Evolutionary conservation across 1,284 basidiomycete genomes (phyloP).

Genomic region (Apiotrichum brassicae): DNA sequence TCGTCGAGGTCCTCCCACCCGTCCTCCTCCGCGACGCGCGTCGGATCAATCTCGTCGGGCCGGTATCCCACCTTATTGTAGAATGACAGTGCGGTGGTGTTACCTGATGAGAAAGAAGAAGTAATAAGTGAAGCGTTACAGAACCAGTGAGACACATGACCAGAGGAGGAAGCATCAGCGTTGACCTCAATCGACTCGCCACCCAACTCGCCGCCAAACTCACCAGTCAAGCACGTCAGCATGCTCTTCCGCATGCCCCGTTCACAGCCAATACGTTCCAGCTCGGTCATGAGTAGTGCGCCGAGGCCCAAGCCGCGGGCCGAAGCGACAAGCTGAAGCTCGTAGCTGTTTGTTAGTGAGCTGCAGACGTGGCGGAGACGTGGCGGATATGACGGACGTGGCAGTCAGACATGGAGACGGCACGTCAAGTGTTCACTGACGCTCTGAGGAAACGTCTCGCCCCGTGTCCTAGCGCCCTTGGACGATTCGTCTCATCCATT

Average conservation of each 20-base stretch:
- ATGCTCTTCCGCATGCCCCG: constrained; percentile 40
- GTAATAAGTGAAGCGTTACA: background rate
- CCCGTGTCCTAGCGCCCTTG: no score
- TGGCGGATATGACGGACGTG: no score
- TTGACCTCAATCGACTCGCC: background rate
- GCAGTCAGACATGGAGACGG: no score
- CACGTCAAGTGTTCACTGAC: no score
- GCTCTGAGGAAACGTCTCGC: no score
- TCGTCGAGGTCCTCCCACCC: constrained; percentile 17
- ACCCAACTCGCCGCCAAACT: constrained; percentile 7
- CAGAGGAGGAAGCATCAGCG: background rate
- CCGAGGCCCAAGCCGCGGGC: constrained; percentile 29
- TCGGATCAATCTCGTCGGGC: constrained; percentile 45
- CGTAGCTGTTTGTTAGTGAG: constrained; percentile 33
- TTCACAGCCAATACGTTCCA: constrained; percentile 31
- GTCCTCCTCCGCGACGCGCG: constrained; percentile 28
- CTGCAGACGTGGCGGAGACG: background rate
- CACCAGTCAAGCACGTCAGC: constrained; percentile 43
- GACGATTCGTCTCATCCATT: no score
- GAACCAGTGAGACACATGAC: background rate
- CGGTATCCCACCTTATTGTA: constrained; percentile 33
- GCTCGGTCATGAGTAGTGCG: constrained; percentile 25
- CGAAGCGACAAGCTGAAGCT: constrained; percentile 30
- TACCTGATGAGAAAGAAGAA: constrained; percentile 19
- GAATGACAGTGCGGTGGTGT: constrained; percentile 29